These are phyloP conservation scores for Lagerstroemia speciosa DNA, from an alignment of 345 rosid species.

Conservation along the genomic window DNA sequence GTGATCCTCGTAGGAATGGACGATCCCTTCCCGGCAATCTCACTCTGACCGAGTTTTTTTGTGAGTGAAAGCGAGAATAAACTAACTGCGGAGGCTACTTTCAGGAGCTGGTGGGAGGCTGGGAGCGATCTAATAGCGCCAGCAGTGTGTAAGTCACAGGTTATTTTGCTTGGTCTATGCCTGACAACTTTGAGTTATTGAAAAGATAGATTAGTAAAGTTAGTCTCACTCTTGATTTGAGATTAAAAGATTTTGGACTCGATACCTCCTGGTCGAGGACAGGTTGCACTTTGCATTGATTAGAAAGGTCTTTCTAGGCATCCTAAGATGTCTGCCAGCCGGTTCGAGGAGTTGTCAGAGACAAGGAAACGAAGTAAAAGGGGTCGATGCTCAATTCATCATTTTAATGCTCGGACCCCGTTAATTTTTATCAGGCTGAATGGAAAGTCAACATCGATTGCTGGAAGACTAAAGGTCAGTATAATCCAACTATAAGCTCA, in stretches of 20 bases:
- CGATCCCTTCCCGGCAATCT: slow-evolving; percentile 37
- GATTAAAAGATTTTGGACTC: too few relatives aligned
- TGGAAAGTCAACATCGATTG: too few relatives aligned
- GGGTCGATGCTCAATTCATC: too few relatives aligned
- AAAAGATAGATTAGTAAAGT: too few relatives aligned
- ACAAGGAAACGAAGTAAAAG: slow-evolving; percentile 1
- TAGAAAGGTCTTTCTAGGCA: slow-evolving; percentile 33
- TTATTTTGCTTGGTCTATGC: slow-evolving; percentile 59
- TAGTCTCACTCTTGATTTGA: too few relatives aligned
- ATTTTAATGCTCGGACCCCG: too few relatives aligned
- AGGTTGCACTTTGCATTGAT: slow-evolving; percentile 38
- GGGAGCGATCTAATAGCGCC: too few relatives aligned
- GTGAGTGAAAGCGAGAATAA: slow-evolving; percentile 36
- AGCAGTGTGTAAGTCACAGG: slow-evolving; percentile 54
- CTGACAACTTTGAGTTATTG: slow-evolving; percentile 70
- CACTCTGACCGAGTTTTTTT: slow-evolving; percentile 23
- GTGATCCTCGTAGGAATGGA: slow-evolving; percentile 39
- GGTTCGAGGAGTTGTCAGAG: slow-evolving; percentile 39
- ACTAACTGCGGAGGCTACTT: slow-evolving; percentile 37
- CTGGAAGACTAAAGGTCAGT: too few relatives aligned
- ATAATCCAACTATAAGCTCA: too few relatives aligned
- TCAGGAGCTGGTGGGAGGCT: slow-evolving; percentile 39
- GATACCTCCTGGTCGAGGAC: slow-evolving; percentile 53
- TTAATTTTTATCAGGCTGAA: too few relatives aligned
- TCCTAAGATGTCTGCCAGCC: slow-evolving; percentile 57